Base-by-base conservation (phyloP, 768 basidiomycete species). In the Mycena kentingensis region DNA sequence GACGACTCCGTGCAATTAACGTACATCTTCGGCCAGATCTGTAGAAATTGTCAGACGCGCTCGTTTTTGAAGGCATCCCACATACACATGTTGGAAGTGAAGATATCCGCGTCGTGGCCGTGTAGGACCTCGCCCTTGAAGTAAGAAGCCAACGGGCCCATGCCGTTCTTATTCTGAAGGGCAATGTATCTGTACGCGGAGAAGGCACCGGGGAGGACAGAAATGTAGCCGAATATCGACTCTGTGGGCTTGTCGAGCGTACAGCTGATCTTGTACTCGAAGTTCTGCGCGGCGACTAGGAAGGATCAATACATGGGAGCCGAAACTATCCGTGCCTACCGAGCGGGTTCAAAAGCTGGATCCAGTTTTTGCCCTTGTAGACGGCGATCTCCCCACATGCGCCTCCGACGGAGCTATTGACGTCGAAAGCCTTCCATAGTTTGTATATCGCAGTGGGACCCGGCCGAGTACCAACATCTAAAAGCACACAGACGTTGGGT, bases 341-440 rank as follows among this genome's bases (percentile, higher is more conserved):
- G 11, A 60, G 32, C 13, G 58, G 58, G 39, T 60, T 60, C 39
- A 60, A 25, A 18, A 60, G 38, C 29, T 55, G 49, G 10, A 36
- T 45, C 51, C 54, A 55, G 16, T 52, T 46, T 29, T 52, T 87
- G 28, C 93, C 93, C 70, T 95, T 96, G 51, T 93, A 76, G 12
- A 90, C 90, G 11, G 95, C 90, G 51, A 96, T 95, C 74, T 96
- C 94, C n/a, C 94, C 94, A 63, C 94, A 97, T 16, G 93, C 94
- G 15, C 94, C 91, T 1, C 88, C 91, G 15, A 93, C 90, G 62
- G 90, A 90, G 18, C 88, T 89, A 65, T 92, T 92, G 68, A 92
- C 88, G 62, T 93, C 91, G 59, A 97, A 96, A 5, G 92, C 90
- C 69, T 95, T 95, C 93, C 93, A 95, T 3, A 95, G 73, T 63